Evolutionary conservation across 345 rosid genomes (phyloP).

Genomic region (Aethionema arabicum): DNA sequence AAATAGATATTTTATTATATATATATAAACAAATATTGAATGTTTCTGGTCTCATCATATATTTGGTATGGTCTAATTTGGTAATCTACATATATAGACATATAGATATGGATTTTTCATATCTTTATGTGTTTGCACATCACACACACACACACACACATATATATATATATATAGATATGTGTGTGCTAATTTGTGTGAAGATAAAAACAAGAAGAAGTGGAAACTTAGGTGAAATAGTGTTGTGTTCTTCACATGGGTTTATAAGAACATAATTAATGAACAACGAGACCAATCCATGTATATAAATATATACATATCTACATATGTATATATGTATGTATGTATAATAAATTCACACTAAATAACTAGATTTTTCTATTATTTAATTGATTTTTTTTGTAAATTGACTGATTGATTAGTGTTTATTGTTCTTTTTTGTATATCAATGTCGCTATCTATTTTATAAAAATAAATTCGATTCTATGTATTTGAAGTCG

Average conservation of each 20-base stretch:
- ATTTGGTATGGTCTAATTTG: no score
- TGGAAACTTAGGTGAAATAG: slow-evolving; percentile 41
- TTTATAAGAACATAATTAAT: slow-evolving; percentile 16
- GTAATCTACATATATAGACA: no score
- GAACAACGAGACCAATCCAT: slow-evolving; percentile 17
- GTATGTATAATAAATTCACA: slow-evolving; percentile 20
- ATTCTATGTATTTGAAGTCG: slow-evolving; percentile 24
- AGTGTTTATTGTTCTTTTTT: slow-evolving; percentile 22
- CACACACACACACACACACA: not conserved
- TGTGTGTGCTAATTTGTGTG: not conserved
- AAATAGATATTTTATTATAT: slow-evolving; percentile 27
- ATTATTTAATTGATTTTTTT: not conserved
- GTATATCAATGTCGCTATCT: slow-evolving; percentile 4
- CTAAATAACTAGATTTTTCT: slow-evolving; percentile 2
- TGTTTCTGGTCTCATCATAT: no score
- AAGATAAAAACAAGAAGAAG: slow-evolving; percentile 39
- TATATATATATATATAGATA: no score
- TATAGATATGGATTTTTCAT: no score
- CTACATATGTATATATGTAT: not conserved
- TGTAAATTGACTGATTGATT: slow-evolving; percentile 5
- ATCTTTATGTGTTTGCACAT: no score
- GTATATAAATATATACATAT: not conserved
- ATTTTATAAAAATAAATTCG: slow-evolving; percentile 27
- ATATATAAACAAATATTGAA: not conserved
- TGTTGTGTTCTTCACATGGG: slow-evolving; percentile 17